These are phyloP conservation scores for Cryptomeria japonica DNA, from an alignment of 75 land plant species.

Conservation along the genomic window DNA sequence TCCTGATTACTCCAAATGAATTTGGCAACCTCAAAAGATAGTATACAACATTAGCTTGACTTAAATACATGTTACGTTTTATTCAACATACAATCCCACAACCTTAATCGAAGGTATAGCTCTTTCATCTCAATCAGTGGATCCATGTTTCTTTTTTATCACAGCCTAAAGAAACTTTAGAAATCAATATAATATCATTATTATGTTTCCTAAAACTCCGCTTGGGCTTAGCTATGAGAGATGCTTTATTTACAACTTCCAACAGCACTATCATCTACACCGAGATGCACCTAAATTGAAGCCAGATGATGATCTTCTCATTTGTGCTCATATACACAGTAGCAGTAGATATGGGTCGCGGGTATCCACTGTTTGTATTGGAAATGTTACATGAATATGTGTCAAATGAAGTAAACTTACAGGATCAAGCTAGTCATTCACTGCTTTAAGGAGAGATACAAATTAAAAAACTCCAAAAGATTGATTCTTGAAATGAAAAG, in stretches of 20 bases:
- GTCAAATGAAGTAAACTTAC: background rate
- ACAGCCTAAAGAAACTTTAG: background rate
- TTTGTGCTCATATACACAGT: background rate
- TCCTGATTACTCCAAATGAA: background rate
- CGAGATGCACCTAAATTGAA: background rate
- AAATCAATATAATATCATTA: background rate
- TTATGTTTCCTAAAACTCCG: background rate
- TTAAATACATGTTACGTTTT: background rate
- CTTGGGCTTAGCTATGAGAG: background rate
- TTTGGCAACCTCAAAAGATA: background rate
- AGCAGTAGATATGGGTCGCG: background rate
- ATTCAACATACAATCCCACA: background rate
- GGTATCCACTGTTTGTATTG: background rate
- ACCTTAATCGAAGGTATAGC: background rate
- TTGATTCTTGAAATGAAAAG: background rate
- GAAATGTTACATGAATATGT: background rate
- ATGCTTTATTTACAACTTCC: background rate
- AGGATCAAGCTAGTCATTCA: background rate
- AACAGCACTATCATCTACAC: background rate
- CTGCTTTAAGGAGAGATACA: background rate
- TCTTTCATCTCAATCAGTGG: background rate
- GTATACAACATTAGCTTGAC: background rate
- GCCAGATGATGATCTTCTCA: background rate
- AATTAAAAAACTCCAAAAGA: background rate
- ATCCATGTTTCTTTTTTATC: background rate